Evolutionary conservation across 495 filamentous ascomycete species (phyloP).

Genomic region (Xylaria bambusicola): DNA sequence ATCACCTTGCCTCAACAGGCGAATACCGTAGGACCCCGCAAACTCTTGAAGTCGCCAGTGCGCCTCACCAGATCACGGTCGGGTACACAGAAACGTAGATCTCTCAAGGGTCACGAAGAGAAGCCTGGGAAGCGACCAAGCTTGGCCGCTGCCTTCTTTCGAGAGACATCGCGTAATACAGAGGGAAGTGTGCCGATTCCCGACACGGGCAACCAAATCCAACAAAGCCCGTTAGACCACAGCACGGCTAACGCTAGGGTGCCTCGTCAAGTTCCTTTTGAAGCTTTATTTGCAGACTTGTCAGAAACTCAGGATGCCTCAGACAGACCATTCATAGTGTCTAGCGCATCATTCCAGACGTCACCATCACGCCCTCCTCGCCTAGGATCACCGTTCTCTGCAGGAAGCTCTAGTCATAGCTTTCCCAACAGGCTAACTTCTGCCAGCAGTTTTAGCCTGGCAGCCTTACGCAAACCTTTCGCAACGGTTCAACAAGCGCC

Average conservation of each 20-base stretch:
- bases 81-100: constrained; percentile 49
- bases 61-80: constrained; percentile 45
- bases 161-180: constrained; percentile 20
- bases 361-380: constrained; percentile 39
- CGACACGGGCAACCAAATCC: neutral
- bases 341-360: constrained; percentile 17
- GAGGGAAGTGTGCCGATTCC: neutral
- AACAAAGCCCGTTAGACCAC: neutral
- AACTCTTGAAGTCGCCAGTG: constrained; percentile 47
- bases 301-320: neutral
- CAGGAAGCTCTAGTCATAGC: constrained; percentile 44
- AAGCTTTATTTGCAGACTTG: too few species aligned
- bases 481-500: constrained; percentile 43
- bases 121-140: constrained; percentile 41
- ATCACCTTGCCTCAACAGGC: constrained; percentile 44
- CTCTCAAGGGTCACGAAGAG: constrained; percentile 32
- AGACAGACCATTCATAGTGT: constrained; percentile 20
- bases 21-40: constrained; percentile 46
- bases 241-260: neutral
- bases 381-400: constrained; percentile 55
- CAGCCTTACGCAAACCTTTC: constrained; percentile 48
- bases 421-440: constrained; percentile 51
- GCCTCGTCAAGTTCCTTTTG: too few species aligned
- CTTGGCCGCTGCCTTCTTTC: constrained; percentile 38
- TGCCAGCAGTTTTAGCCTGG: constrained; percentile 42